Base-by-base conservation (phyloP, 345 rosid genomes). In the Populus pruinosa region DNA sequence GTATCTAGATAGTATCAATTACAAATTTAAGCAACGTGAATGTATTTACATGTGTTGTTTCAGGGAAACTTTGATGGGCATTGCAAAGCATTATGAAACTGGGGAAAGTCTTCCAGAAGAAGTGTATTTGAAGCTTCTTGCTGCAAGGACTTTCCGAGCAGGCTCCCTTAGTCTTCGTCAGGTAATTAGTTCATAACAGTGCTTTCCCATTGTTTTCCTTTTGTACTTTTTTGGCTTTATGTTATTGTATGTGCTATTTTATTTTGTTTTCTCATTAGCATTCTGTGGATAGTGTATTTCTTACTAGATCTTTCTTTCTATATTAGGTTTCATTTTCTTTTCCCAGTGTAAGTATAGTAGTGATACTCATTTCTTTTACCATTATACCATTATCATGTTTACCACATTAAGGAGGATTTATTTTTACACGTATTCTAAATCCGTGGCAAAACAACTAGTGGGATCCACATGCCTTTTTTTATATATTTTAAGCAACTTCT, bases 31-130 rank as follows among this genome's bases (percentile, higher is more conserved):
- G 44, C 71, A 65, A 56, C 47, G n/a, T 79, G 74, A 29, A 36
- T 44, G 10, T 38, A 44, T 61, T 73, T 75, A 62, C 68, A 59
- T 68, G 61, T 69, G 61, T 66, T 79, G 55, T 77, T 75, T 71
- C 82, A 94, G 97, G 90, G 96, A 89, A 83, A 94, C 98, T 65
- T 84, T 94, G 85, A 90, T 94, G 93, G 90, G 94, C 84, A 89
- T 94, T 64, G 94, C 98, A 61, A 94, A 90, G 85, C 98, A 94
- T 81, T 92, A 90, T 80, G 88, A 88, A 83, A 91, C 96, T 75
- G 94, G 94, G 63, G 93, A 89, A 84, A 87, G 83, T 79, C 91
- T 94, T 63, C 98, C 96, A 14, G 98, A 94, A 77, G 94, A 90
- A 50, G 91, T 94, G 55, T 92, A 88, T 83, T 76, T 55, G 84